Percentiles rank a stretch among this genome's conserved stretches.
These are phyloP conservation scores for Aristolochia contorta DNA, from an alignment of 164 flowering plant genomes.

Conservation along the genomic window DNA sequence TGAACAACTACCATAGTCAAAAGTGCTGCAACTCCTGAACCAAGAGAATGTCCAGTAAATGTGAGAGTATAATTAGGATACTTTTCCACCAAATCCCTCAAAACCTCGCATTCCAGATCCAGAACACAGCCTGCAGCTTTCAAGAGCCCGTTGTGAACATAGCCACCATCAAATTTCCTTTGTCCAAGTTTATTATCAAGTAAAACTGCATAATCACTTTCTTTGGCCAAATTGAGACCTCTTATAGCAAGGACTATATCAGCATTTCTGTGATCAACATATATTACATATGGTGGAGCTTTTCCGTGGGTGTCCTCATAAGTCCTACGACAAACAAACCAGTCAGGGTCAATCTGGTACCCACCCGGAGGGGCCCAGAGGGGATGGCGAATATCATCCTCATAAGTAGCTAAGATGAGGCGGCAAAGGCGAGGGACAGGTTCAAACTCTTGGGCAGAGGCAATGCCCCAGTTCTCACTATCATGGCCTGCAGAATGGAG, in stretches of 20 bases:
- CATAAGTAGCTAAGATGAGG: conserved; percentile 66
- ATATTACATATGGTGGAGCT: conserved; percentile 75
- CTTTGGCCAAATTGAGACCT: conserved; percentile 74
- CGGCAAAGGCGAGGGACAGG: conserved; percentile 84
- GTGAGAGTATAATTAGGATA: conserved; percentile 65
- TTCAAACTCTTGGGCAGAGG: conserved; percentile 76
- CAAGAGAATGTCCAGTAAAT: conserved; percentile 90
- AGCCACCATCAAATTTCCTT: conserved; percentile 81
- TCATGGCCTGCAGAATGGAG: conserved; percentile 61
- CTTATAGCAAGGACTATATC: conserved; percentile 69
- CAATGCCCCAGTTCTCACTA: conserved; percentile 88
- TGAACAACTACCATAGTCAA: conserved; percentile 47
- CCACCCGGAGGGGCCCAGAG: conserved; percentile 89
- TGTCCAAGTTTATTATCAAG: conserved; percentile 83
- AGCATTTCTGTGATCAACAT: conserved; percentile 61
- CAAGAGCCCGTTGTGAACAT: conserved; percentile 91
- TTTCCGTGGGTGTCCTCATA: conserved; percentile 56
- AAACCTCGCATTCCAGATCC: conserved; percentile 52
- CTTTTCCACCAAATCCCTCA: conserved; percentile 53
- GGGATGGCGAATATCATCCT: conserved; percentile 69
- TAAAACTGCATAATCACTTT: conserved; percentile 73
- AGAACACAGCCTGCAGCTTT: conserved; percentile 81
- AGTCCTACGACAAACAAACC: conserved; percentile 42
- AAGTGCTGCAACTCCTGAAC: conserved; percentile 60
- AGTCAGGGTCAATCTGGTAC: conserved; percentile 69